Evolutionary conservation across 148 eudicot genomes (phyloP), one percentile per base, ranked within the genome.

Genomic region (Amaranthus hypochondriacus): DNA sequence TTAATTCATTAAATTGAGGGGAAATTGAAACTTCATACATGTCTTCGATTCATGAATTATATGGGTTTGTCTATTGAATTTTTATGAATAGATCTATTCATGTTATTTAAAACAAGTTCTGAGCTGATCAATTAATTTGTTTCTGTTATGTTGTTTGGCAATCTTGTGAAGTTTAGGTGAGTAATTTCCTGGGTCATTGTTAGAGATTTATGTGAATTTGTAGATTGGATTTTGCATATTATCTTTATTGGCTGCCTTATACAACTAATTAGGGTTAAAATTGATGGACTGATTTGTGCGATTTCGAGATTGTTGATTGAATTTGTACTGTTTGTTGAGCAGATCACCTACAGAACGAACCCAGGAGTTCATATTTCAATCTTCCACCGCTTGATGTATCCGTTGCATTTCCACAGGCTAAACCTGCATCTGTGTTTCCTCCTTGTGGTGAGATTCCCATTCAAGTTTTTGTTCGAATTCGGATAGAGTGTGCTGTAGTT

Each of bases 341-440:
- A 92, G 97, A 82, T 79, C 81, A 77, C 71, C 63, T 62, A 69
- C 12, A 54, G 49, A 85, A 82, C 77, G 88, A 81, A 66, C 85
- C 56, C 8, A 81, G 74, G 79, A 81, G 82, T 69, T 81, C 84
- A 44, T 87, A 88, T 74, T 86, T 84, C 77, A 75, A 89, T 83
- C 76, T 84, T 52, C 97, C 97, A 67, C 79, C 97, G 7, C 84
- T 92, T 73, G 96, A 90, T 79, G 76, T 92, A 42, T 89, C 93
- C 12, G 50, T 71, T 62, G 96, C 97, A 46, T 92, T 92, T 76
- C 97, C 97, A 10, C 97, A 92, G 80, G 97, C 97, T 57, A 92
- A 93, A 66, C 92, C 97, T 62, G 97, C 96, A 58, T 88, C 97
- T 12, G 15, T 86, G 49, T 92, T 92, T 73, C 97, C 97, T 66